phyloP scores from a whole-genome alignment of 2,329 filamentous ascomycete species.

The Penicillium corylophilum region DNA sequence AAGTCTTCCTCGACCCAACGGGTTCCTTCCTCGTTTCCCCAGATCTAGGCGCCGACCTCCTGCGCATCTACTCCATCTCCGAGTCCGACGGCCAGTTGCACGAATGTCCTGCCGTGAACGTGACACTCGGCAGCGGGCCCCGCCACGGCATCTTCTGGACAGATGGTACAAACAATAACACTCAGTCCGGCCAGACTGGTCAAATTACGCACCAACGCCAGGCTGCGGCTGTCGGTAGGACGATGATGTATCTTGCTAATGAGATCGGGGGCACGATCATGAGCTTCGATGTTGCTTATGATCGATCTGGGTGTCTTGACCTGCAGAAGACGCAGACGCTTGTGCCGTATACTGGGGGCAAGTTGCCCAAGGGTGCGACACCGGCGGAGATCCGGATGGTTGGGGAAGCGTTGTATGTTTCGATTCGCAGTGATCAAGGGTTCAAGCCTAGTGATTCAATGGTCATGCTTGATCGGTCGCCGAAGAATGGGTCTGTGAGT shows the following conservation, averaged over 20 bases:
- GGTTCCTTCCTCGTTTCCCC: conserved; percentile 62
- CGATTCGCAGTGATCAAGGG: conserved; percentile 31
- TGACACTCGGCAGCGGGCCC: conserved; percentile 59
- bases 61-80: conserved; percentile 60
- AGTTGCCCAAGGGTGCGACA: conserved; percentile 28
- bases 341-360: conserved; percentile 26
- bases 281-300: conserved; percentile 42
- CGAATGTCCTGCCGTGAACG: conserved; percentile 44
- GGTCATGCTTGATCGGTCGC: conserved; percentile 22
- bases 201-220: conserved; percentile 12
- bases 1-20: conserved; percentile 65
- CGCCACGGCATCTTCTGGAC: conserved; percentile 62
- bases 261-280: conserved; percentile 59
- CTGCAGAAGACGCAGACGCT: conserved; percentile 26
- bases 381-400: conserved; percentile 28
- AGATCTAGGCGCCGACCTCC: conserved; percentile 64
- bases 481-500: conserved; percentile 61
- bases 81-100: conserved; percentile 43
- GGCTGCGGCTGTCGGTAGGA: conserved; percentile 17
- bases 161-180: conserved; percentile 5
- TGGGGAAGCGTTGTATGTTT: conserved; percentile 30
- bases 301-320: conserved; percentile 26
- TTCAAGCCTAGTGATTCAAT: conserved; percentile 33
- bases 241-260: conserved; percentile 49
- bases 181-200: neutral